Evolutionary conservation across 371 early-diverging fungal species (phyloP), one percentile per base, ranked within the genome.

Genomic region (Mortierella sp.): DNA sequence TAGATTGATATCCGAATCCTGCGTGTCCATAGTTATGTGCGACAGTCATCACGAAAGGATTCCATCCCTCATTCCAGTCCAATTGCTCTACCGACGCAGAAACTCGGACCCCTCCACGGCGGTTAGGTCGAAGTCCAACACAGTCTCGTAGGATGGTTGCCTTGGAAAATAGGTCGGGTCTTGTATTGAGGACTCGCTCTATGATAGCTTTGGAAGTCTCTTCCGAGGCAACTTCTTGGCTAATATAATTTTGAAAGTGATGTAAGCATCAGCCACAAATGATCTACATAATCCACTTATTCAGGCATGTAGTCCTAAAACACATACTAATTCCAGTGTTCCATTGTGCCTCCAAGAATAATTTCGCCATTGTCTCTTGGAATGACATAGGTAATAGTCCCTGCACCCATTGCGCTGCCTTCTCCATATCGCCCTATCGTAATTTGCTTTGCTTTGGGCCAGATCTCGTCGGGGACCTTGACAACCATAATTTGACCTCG

Each of bases 1-100:
- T 28, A 28, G 28, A 28, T 28, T 28, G 28, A 2, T 28, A 28
- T 28, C 28, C 28, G 28, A 28, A 36, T 0, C 92, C 91, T 22
- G 92, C 94, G 84, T 96, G 96, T 0, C 96, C 96, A 84, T 95
- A 95, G 69, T 92, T 91, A 83, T 94, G 93, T 6, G 90, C 87
- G 0, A 94, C 84, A 22, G 90, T 53, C 15, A 91, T 70, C 19
- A 82, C 76, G 11, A 58, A n/a, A 0, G 68, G 36, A 28, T 65
- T 21, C 84, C 85, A 67, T 28, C 67, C 66, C 11, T 78, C 72
- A 22, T 69, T 68, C 77, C 64, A 68, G 33, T 69, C 84, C 79
- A 86, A 75, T 77, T 88, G 83, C 63, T 76, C 74, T 7, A 77
- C 82, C 41, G 92, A 88, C 2, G 89, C 88, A 63, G 94, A 92